These are phyloP conservation scores for Aquilaria yunnanensis DNA, from an alignment of 345 rosid species.

Conservation along the genomic window DNA sequence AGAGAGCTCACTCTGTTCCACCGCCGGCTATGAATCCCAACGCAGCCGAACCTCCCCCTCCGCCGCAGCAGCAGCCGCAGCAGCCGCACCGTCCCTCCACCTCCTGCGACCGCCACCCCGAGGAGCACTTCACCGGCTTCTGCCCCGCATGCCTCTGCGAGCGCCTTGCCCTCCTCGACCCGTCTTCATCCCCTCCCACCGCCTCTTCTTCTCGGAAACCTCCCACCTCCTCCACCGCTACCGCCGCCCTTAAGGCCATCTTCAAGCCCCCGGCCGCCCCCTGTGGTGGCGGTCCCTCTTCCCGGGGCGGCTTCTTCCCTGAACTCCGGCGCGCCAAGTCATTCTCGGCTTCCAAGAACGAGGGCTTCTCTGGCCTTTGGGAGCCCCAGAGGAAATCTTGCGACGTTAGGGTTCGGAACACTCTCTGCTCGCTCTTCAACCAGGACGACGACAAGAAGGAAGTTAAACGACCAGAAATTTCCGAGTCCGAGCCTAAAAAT, in stretches of 20 bases:
- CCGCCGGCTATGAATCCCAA: constrained; percentile 83
- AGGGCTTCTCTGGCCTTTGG: constrained; percentile 65
- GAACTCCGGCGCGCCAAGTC: constrained; percentile 95
- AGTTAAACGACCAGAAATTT: constrained; percentile 20
- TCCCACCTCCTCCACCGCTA: constrained; percentile 40
- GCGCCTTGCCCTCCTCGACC: constrained; percentile 80
- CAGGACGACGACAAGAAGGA: constrained; percentile 52
- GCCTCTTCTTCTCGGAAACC: constrained; percentile 47
- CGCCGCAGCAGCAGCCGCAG: constrained; percentile 65
- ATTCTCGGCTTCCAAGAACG: constrained; percentile 86
- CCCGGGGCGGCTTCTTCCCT: constrained; percentile 41
- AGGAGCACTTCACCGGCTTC: constrained; percentile 83
- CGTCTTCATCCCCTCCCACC: constrained; percentile 20
- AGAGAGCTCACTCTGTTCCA: constrained; percentile 35
- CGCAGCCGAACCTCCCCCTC: constrained; percentile 34
- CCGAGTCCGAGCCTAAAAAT: constrained; percentile 35
- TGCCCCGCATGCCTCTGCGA: constrained; percentile 98
- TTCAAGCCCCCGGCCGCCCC: constrained; percentile 57
- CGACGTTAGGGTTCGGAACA: constrained; percentile 83
- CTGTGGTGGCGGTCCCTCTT: constrained; percentile 16
- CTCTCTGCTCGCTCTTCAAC: constrained; percentile 69
- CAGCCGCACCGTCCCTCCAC: constrained; percentile 86
- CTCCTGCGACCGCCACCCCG: constrained; percentile 86
- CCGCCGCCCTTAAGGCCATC: constrained; percentile 43
- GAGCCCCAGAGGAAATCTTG: constrained; percentile 99